Conservation (phyloP, 352 stramenopile genomes). For the Elongisporangium undulatum region DNA sequence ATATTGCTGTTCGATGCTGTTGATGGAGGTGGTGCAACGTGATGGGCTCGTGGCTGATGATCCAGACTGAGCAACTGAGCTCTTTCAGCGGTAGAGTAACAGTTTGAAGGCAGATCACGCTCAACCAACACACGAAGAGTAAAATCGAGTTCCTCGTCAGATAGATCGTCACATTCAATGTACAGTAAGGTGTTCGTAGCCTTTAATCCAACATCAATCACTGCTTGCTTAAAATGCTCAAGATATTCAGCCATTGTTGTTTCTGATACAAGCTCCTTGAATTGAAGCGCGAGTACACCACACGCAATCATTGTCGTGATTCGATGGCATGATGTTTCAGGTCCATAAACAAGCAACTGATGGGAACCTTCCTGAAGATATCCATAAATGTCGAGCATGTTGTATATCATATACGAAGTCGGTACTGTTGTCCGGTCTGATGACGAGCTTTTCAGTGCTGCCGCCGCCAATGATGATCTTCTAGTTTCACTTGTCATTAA, state of each 20-base stretch:
- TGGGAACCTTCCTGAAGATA: conserved; percentile 37
- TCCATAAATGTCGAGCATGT: conserved; percentile 44
- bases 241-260: conserved; percentile 27
- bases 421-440: conserved; percentile 25
- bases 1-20: not conserved
- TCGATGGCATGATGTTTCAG: conserved; percentile 30
- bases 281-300: conserved; percentile 48
- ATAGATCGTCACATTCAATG: conserved; percentile 48
- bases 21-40: not conserved
- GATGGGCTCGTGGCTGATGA: conserved; percentile 19
- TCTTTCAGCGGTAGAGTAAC: conserved; percentile 51
- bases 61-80: conserved; percentile 39
- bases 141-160: conserved; percentile 21
- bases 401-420: conserved; percentile 27
- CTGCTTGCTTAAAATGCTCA: conserved; percentile 36
- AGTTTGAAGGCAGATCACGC: conserved; percentile 29
- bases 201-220: conserved; percentile 47
- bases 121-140: conserved; percentile 37
- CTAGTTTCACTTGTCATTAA: not conserved
- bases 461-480: conserved; percentile 19
- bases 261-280: conserved; percentile 31
- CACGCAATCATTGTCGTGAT: conserved; percentile 47
- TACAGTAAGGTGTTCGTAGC: conserved; percentile 49
- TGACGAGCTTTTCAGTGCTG: conserved; percentile 16
- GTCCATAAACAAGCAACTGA: conserved; percentile 38